Conservation (phyloP, 164 flowering plant species). For the Akebia trifoliata region DNA sequence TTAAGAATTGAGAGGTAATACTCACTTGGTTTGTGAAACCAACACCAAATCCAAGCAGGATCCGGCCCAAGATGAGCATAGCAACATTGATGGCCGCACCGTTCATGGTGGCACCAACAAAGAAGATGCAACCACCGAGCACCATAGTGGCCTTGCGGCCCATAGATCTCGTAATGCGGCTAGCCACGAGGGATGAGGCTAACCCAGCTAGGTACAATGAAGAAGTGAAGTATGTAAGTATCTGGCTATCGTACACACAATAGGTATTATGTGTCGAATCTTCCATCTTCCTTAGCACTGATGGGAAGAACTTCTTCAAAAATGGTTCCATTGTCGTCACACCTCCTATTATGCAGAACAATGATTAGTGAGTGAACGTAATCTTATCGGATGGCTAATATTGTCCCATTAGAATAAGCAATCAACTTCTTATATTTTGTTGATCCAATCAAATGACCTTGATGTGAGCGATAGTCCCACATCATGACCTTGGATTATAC, state of each 20-base stretch:
- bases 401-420: too few species aligned
- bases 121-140: conserved; percentile 56
- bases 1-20: too few species aligned
- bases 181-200: conserved; percentile 41
- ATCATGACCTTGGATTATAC: too few species aligned
- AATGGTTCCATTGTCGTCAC: conserved; percentile 72
- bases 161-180: conserved; percentile 32
- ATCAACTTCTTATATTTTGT: too few species aligned
- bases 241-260: conserved; percentile 51
- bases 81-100: conserved; percentile 45
- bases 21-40: conserved; percentile 67
- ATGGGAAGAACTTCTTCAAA: conserved; percentile 57
- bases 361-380: too few species aligned
- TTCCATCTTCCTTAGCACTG: conserved; percentile 30
- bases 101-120: conserved; percentile 48
- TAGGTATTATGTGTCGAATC: conserved; percentile 40
- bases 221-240: conserved; percentile 63
- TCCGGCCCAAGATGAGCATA: conserved; percentile 77
- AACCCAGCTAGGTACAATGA: conserved; percentile 71
- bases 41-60: conserved; percentile 67
- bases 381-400: too few species aligned
- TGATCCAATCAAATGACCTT: too few species aligned
- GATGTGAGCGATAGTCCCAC: too few species aligned
- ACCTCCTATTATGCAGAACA: conserved; percentile 41
- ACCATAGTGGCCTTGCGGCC: conserved; percentile 60